Evolutionary conservation across 2,329 filamentous ascomycete genomes (phyloP), one percentile per base, ranked within the genome.

Genomic region (Fusarium stilboides): DNA sequence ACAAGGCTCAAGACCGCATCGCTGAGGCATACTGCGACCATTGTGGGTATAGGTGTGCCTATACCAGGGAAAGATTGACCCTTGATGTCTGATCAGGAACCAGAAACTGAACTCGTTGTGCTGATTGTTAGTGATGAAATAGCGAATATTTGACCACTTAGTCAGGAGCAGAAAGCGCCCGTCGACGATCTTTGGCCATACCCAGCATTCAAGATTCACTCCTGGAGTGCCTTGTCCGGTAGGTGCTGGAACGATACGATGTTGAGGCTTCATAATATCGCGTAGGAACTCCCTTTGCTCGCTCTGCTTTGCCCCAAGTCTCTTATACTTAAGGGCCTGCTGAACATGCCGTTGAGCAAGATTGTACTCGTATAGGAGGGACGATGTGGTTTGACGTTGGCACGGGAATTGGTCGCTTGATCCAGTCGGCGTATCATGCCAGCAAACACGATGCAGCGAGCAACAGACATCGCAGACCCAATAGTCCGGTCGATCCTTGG

Each of bases 391-490:
- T 31, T 31, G 28, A 31, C 28, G 19, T 10, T 20, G n/a, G 19
- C 19, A 20, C n/a, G 22, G 7, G 19, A 22, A 19, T 13, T 19
- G 17, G 8, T 20, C 8, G n/a, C 6, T 20, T 19, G 37, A 12
- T 22, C 42, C 22, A 13, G 22, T 5, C 42, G 22, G 20, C 9
- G 42, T 44, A 19, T 44, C 42, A 14, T 22, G n/a, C 12, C 42
- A n/a, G 14, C 5, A 8, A n/a, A 44, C n/a, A 14, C 19, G 10
- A 20, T 56, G 53, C 2, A 47, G 19, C 26, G 22, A 24, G 33
- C 28, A 15, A 6, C 53, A 56, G 4, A 47, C 42, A 6, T 47
- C 33, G 26, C 53, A 56, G 6, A 49, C 43, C 42, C 33, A 47
- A 2, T 14, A 24, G 2, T 34, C 31, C 2, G 22, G 34, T 3